Conservation (phyloP, 371 early-diverging fungal species). For the Circinella umbellata region DNA sequence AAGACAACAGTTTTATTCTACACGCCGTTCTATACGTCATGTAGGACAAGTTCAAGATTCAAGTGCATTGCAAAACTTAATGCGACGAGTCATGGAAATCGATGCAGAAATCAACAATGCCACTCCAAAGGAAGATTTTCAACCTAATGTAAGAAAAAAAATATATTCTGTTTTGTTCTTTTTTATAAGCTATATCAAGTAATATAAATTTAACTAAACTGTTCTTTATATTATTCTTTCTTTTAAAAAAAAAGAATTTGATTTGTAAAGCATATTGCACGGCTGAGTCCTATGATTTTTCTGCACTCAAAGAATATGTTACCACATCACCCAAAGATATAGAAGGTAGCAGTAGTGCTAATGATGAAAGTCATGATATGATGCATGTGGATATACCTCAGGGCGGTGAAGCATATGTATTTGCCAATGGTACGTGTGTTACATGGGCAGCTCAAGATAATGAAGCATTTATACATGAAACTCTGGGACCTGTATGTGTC, state of each 20-base stretch:
- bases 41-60: conserved; percentile 33
- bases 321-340: background rate
- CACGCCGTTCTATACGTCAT: conserved; percentile 15
- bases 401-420: conserved; percentile 39
- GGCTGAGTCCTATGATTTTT: conserved; percentile 17
- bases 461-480: conserved; percentile 9
- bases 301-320: conserved; percentile 11
- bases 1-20: background rate
- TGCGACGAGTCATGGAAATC: conserved; percentile 38
- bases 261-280: conserved; percentile 35
- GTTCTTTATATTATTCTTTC: too few relatives aligned
- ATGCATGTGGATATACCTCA: conserved; percentile 21
- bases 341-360: background rate
- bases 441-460: conserved; percentile 29
- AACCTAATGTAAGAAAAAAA: conserved; percentile 37
- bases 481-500: background rate
- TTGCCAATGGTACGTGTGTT: conserved; percentile 30
- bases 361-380: conserved; percentile 14
- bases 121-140: conserved; percentile 17
- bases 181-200: too few relatives aligned
- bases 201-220: too few relatives aligned
- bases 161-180: background rate
- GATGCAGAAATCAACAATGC: conserved; percentile 32
- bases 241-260: background rate
- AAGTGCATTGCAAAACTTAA: conserved; percentile 35